Percentiles rank a stretch among this genome's conserved stretches.
Conservation (phyloP, 345 rosid genomes). For the Salix purpurea region DNA sequence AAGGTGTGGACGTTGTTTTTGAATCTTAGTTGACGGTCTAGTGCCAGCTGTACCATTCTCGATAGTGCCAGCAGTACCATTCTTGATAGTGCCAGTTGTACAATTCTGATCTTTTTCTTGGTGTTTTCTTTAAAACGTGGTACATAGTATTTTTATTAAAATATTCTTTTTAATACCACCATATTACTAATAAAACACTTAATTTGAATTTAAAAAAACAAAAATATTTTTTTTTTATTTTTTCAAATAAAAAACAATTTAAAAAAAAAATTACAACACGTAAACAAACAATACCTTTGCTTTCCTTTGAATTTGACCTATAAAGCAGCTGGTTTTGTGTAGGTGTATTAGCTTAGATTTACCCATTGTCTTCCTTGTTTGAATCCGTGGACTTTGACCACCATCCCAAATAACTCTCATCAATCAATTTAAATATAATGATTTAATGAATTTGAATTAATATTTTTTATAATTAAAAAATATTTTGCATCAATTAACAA, state of each 20-base stretch:
- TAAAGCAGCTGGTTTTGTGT: neutral
- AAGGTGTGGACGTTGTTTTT: neutral
- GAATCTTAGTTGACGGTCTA: slow-evolving; percentile 27
- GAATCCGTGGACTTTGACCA: neutral
- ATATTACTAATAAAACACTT: no score
- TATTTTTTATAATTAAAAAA: no score
- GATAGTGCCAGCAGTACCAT: neutral
- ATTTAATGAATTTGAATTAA: no score
- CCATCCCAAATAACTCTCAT: neutral
- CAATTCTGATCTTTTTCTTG: neutral
- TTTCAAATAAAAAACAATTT: no score
- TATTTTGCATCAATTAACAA: no score
- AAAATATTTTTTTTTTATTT: no score
- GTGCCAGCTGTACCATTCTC: neutral
- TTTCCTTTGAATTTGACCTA: neutral
- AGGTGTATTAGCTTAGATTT: neutral
- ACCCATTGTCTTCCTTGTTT: neutral
- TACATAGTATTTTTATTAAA: no score
- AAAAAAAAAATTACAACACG: no score
- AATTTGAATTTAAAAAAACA: no score
- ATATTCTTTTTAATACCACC: no score
- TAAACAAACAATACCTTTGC: no score
- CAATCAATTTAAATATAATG: no score
- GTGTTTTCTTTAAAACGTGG: neutral
- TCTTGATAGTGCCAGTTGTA: neutral